Conservation (phyloP, 805 yeast genomes). For the Cyberlindnera petersonii region DNA sequence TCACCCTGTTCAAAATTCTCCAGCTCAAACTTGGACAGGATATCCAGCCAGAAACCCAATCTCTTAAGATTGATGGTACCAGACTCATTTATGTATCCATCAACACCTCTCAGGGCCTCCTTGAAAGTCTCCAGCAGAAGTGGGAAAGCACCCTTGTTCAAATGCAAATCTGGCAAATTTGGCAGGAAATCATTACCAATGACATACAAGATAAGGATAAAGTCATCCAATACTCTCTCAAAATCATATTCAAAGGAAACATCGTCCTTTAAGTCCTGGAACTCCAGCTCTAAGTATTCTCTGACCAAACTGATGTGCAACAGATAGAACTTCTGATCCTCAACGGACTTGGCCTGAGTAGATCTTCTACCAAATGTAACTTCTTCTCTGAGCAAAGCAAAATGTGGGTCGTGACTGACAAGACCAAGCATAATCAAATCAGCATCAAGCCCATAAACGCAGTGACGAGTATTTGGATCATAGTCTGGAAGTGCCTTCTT, state of each 20-base stretch:
- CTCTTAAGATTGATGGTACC: constrained; percentile 79
- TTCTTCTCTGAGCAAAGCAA: constrained; percentile 90
- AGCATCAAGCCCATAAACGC: constrained; percentile 94
- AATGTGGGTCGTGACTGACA: constrained; percentile 93
- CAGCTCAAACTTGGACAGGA: constrained; percentile 73
- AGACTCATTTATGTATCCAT: constrained; percentile 79
- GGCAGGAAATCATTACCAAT: constrained; percentile 98
- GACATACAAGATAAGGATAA: constrained; percentile 85
- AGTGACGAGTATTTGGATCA: constrained; percentile 81
- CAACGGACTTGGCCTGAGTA: constrained; percentile 44
- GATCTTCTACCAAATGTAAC: constrained; percentile 72
- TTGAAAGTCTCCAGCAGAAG: constrained; percentile 84
- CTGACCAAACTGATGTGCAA: constrained; percentile 84
- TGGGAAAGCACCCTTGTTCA: constrained; percentile 97
- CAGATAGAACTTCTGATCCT: constrained; percentile 75
- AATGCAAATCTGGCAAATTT: constrained; percentile 86
- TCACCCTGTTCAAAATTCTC: constrained; percentile 82
- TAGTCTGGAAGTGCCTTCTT: constrained; percentile 71
- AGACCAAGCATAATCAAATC: constrained; percentile 92
- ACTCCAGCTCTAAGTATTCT: constrained; percentile 87
- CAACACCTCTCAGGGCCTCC: constrained; percentile 63
- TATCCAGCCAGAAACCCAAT: constrained; percentile 70
- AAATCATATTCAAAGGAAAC: constrained; percentile 69
- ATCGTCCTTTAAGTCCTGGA: constrained; percentile 60
- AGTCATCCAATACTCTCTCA: constrained; percentile 88